Percentiles rank a stretch among this genome's conserved stretches.
Conservation (phyloP, 257 asterid species). For the Vinca minor region DNA sequence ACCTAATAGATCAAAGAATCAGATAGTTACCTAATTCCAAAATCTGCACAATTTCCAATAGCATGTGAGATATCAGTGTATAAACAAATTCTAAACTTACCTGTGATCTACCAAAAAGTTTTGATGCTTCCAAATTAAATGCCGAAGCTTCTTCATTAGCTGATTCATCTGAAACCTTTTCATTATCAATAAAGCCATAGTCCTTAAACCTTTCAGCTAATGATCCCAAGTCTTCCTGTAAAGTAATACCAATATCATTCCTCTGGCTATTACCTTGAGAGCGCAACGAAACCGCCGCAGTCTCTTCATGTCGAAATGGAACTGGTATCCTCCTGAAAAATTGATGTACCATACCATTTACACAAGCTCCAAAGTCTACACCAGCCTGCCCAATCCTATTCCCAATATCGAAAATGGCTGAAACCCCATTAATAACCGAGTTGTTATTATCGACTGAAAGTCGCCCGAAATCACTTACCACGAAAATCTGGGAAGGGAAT, state of each 20-base stretch:
- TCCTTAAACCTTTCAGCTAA: conserved; percentile 66
- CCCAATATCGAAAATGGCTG: conserved; percentile 88
- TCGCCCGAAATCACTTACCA: conserved; percentile 52
- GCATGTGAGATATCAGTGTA: background rate
- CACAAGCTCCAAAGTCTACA: conserved; percentile 64
- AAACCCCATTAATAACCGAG: conserved; percentile 58
- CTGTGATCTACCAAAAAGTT: conserved; percentile 71
- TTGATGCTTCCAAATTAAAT: conserved; percentile 52
- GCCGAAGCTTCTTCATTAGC: conserved; percentile 49
- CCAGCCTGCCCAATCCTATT: conserved; percentile 85
- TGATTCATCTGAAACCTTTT: conserved; percentile 34
- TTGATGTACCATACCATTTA: conserved; percentile 78
- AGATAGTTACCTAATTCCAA: no score
- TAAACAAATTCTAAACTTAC: conserved; percentile 21
- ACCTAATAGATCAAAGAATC: no score
- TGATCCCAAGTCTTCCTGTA: conserved; percentile 77
- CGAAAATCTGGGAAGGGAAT: no score
- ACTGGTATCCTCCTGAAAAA: conserved; percentile 57
- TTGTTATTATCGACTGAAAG: conserved; percentile 49
- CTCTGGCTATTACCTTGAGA: conserved; percentile 30
- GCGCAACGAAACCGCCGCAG: conserved; percentile 29
- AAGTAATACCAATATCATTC: conserved; percentile 40
- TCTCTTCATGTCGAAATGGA: conserved; percentile 68
- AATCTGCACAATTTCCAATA: background rate
- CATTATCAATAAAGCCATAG: conserved; percentile 48